These are phyloP conservation scores for Clitopilus hobsonii DNA, from an alignment of 768 basidiomycete genomes.

Conservation along the genomic window DNA sequence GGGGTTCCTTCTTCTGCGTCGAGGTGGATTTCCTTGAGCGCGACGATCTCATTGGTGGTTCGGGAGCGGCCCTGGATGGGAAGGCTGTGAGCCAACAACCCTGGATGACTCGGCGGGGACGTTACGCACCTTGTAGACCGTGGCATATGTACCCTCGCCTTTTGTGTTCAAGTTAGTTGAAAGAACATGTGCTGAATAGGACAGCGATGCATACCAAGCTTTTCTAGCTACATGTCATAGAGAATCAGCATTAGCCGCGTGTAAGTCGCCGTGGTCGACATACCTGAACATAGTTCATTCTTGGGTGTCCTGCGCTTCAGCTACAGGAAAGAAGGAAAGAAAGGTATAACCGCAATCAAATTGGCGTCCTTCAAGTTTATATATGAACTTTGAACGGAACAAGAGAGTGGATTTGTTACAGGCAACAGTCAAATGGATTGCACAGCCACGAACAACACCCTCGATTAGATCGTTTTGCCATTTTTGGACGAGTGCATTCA, in stretches of 20 bases:
- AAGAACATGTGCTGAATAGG: not conserved
- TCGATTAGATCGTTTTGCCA: not conserved
- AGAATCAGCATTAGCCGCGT: not conserved
- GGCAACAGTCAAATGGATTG: not conserved
- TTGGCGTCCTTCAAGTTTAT: not conserved
- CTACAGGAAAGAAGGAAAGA: not conserved
- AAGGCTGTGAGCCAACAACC: constrained; percentile 1
- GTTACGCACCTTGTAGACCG: constrained; percentile 83
- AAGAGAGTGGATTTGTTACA: not conserved
- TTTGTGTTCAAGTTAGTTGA: constrained; percentile 29
- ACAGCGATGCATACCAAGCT: not conserved
- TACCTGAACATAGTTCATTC: constrained; percentile 55
- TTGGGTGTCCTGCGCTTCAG: not conserved
- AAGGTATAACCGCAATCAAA: not conserved
- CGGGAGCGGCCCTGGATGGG: constrained; percentile 77
- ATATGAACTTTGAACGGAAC: not conserved
- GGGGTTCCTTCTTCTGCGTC: constrained; percentile 99
- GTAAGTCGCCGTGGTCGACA: constrained; percentile 8
- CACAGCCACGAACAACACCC: not conserved
- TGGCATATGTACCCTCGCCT: constrained; percentile 93
- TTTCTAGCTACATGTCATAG: not conserved
- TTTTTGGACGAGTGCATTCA: not conserved
- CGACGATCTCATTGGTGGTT: constrained; percentile 98
- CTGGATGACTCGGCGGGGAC: not conserved
- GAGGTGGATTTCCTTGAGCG: constrained; percentile 97